Percentiles rank a stretch among this genome's conserved stretches.
phyloP scores from a whole-genome alignment of 163 green algal genomes.

The Scenedesmus sp. region DNA sequence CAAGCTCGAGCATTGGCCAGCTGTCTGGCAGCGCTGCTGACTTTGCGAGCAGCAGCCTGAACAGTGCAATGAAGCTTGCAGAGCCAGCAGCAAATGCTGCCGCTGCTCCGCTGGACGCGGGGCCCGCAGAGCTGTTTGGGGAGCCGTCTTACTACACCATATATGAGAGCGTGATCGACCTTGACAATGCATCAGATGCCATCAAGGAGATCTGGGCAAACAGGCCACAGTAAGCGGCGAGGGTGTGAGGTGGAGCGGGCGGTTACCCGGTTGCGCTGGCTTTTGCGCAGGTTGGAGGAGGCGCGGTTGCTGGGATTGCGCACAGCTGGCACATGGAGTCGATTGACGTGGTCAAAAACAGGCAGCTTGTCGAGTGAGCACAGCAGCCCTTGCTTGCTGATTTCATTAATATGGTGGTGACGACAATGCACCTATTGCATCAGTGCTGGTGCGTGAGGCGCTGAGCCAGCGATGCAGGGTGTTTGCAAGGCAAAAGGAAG shows the following conservation, averaged over 20 bases:
- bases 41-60: constrained; percentile 7
- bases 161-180: not conserved
- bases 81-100: not conserved
- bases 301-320: not conserved
- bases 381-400: not conserved
- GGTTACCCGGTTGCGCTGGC: not conserved
- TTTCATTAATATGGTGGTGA: too few species aligned
- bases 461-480: too few species aligned
- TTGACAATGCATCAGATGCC: constrained; percentile 5
- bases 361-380: too few species aligned
- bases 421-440: too few species aligned
- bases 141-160: not conserved
- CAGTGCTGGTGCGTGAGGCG: not conserved
- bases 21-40: not conserved
- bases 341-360: not conserved
- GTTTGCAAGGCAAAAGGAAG: not conserved
- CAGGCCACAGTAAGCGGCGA: constrained; percentile 33
- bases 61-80: not conserved
- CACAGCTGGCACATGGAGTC: not conserved
- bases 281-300: too few species aligned
- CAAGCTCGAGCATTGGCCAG: not conserved
- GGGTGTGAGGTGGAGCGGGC: not conserved
- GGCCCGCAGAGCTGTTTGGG: not conserved
- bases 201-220: constrained; percentile 52
- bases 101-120: not conserved